These are phyloP conservation scores for Bryoerythrophyllum caledonicum DNA, from an alignment of 225 moss, liverwort and hornwort species.

Conservation along the genomic window DNA sequence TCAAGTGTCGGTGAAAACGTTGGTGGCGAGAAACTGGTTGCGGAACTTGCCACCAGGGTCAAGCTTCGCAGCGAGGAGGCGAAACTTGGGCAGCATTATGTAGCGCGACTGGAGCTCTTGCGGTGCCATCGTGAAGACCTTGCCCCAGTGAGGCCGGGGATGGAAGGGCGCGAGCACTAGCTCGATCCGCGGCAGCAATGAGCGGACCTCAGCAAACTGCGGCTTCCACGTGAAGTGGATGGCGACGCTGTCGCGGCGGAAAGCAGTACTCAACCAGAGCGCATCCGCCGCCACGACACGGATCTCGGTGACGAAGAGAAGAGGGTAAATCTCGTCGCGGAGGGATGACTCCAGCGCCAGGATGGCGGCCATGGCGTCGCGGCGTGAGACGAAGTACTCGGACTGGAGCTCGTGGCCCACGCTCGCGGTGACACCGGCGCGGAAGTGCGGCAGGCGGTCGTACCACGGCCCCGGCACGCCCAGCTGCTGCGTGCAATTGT, in stretches of 20 bases:
- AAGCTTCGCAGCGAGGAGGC: neutral
- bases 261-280: neutral
- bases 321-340: neutral
- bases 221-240: neutral
- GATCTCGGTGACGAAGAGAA: neutral
- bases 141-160: neutral
- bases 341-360: neutral
- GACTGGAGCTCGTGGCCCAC: neutral
- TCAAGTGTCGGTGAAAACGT: neutral
- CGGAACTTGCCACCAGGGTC: neutral
- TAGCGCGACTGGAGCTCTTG: neutral
- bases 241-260: neutral
- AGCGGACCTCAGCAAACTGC: neutral
- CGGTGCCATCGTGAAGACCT: neutral
- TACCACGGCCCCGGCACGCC: neutral
- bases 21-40: neutral
- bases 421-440: neutral
- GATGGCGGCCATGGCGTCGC: neutral
- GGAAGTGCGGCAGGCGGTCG: neutral
- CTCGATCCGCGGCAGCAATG: neutral
- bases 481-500: neutral
- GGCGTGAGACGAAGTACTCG: neutral
- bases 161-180: neutral
- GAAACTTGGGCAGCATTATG: neutral
- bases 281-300: neutral